Base-by-base conservation (phyloP, 1,284 basidiomycete species). In the Malassezia sympodialis region DNA sequence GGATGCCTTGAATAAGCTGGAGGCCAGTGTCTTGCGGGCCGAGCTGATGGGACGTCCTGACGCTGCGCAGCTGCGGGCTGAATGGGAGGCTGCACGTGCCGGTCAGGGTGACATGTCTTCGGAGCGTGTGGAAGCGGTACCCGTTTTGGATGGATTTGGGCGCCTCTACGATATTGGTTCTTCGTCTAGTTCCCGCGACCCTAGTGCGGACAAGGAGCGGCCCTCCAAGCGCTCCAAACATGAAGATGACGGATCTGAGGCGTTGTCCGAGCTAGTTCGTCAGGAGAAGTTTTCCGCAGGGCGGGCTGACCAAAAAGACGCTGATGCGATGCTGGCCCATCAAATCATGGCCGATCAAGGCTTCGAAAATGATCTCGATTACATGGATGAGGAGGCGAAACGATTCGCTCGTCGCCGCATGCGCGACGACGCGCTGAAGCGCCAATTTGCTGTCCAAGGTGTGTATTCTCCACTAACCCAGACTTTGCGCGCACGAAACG, bases 361-460 rank as follows among this genome's bases (percentile, higher is more conserved):
- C 61, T 98, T 89, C 74, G 78, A 88, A 78, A 31, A 52, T 45
- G 57, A 51, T 37, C 14, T 41, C 19, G 93, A 96, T 8, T 96
- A 96, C 67, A 86, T 96, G 63, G 94, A 99, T 64, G 91, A 96
- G 60, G 93, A 96, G 73, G 90, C 89, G 0, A 90, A 94, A 67
- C 85, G 83, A 62, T 80, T 98, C 0, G 90, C 88, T 28, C 80
- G 89, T 58, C 85, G 88, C 74, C 93, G 91, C 77, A 90, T 94
- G 87, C 87, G 90, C 57, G 84, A 84, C 11, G 94, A 96, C 72
- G 88, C 87, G 23, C 87, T 94, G 83, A 98, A 93, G 76, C 82
- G 93, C 32, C 87, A 90, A 63, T 99, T 96, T 75, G 94, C 94
- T 14, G 88, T 98, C 67, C 84, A 96, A 6, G 41, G 34, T 35